A percentile compares a stretch with the other conserved stretches of the same genome.
Evolutionary conservation across 805 yeast genomes (phyloP).

Genomic region (Geotrichum ghanense): DNA sequence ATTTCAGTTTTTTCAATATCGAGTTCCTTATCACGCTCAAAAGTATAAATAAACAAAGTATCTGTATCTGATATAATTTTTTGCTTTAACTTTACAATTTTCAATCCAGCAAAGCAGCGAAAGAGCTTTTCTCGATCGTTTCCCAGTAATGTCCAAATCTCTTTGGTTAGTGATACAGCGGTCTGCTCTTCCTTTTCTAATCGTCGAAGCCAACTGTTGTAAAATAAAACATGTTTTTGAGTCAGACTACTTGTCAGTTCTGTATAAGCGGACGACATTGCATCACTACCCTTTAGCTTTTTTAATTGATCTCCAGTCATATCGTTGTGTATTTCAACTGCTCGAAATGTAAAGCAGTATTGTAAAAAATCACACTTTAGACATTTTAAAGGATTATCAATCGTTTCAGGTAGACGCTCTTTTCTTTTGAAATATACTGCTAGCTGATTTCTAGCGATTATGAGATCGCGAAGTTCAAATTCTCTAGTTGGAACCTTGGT

Average conservation of each 20-base stretch:
- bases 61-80: too few relatives aligned
- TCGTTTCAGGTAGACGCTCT: conserved; percentile 11
- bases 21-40: conserved; percentile 6
- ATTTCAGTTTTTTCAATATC: conserved; percentile 36
- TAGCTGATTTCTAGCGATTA: conserved; percentile 61
- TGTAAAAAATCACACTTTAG: conserved; percentile 47
- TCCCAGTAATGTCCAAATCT: conserved; percentile 56
- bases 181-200: conserved; percentile 65
- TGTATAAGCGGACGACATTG: conserved; percentile 40
- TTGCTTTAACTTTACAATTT: too few relatives aligned
- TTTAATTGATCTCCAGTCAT: too few relatives aligned
- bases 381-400: conserved; percentile 11
- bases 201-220: conserved; percentile 60
- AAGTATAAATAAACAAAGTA: conserved; percentile 9
- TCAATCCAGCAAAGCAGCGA: conserved; percentile 38
- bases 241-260: conserved; percentile 40
- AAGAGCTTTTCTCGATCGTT: conserved; percentile 55
- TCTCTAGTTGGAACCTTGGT: conserved; percentile 40
- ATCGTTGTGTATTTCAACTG: too few relatives aligned
- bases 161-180: conserved; percentile 38
- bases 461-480: conserved; percentile 51
- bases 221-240: conserved; percentile 40
- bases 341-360: conserved; percentile 46
- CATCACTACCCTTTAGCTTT: too few relatives aligned
- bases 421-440: conserved; percentile 46